Percentiles rank a stretch among this genome's conserved stretches.
Conservation (phyloP, 257 asterid genomes). For the Scutellaria baicalensis region DNA sequence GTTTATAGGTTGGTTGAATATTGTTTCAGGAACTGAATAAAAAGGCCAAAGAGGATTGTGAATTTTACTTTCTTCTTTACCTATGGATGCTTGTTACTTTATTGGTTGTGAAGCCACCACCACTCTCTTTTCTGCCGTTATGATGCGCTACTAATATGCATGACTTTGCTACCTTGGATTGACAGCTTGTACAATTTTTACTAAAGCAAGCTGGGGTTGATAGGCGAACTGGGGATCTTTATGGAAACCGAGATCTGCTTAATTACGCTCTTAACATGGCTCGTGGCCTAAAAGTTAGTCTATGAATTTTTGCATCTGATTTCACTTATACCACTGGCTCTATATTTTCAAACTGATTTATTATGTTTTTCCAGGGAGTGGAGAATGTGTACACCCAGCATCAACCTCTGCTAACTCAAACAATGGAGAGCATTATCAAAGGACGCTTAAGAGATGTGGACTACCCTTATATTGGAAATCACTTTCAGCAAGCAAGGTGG, state of each 20-base stretch:
- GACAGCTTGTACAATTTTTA: constrained; percentile 92
- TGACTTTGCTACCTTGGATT: constrained; percentile 21
- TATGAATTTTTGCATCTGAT: neutral
- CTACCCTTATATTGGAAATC: constrained; percentile 93
- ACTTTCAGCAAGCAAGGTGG: constrained; percentile 90
- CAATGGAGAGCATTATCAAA: constrained; percentile 87
- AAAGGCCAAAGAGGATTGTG: neutral
- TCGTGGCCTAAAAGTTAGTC: constrained; percentile 83
- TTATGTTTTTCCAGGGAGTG: constrained; percentile 60
- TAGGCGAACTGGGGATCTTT: constrained; percentile 92
- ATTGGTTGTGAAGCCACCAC: neutral
- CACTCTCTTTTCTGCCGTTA: neutral
- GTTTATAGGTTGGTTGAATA: neutral
- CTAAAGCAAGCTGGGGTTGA: constrained; percentile 96
- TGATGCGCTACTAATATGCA: neutral
- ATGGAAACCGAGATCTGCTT: constrained; percentile 82
- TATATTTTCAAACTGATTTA: constrained; percentile 1
- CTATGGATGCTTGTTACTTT: neutral
- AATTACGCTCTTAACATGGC: constrained; percentile 97
- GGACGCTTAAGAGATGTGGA: constrained; percentile 96
- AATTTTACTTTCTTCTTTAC: neutral
- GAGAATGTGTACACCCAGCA: constrained; percentile 99
- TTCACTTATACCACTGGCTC: neutral
- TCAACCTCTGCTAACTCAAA: constrained; percentile 86
- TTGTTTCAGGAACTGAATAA: neutral